Evolutionary conservation across 2,329 filamentous ascomycete species (phyloP).

Genomic region (Camillea tinctor): DNA sequence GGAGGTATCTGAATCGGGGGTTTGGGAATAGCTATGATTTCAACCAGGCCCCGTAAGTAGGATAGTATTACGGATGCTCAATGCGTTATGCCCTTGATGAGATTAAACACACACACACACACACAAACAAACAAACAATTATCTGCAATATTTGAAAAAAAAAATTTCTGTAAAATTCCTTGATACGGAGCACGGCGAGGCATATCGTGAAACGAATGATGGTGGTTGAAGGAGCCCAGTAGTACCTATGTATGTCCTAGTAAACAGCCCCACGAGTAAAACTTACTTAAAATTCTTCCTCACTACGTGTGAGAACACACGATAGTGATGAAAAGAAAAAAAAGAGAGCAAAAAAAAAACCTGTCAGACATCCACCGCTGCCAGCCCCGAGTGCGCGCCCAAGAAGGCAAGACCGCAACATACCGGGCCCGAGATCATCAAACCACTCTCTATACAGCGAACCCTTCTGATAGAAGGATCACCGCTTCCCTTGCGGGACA

Average conservation of each 20-base stretch:
- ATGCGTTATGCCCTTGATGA: no score
- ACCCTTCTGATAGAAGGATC: slow-evolving; percentile 18
- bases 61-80: no score
- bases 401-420: slow-evolving; percentile 66
- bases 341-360: slow-evolving; percentile 37
- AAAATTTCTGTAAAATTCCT: no score
- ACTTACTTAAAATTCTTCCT: slow-evolving; percentile 53
- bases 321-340: slow-evolving; percentile 53
- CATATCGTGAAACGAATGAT: no score
- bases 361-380: slow-evolving; percentile 90
- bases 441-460: slow-evolving; percentile 75
- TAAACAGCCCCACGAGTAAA: no score
- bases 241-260: no score
- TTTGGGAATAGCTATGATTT: slow-evolving; percentile 66
- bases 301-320: slow-evolving; percentile 46
- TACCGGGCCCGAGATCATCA: slow-evolving; percentile 89
- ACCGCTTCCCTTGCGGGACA: slow-evolving; percentile 63
- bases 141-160: no score
- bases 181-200: no score
- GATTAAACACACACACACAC: no score
- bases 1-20: slow-evolving; percentile 51
- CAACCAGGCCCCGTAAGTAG: slow-evolving; percentile 41
- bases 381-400: slow-evolving; percentile 77
- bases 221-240: no score
- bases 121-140: no score